These are phyloP conservation scores for Barnettozyma vustinii DNA, from an alignment of 805 yeast genomes.

Conservation along the genomic window DNA sequence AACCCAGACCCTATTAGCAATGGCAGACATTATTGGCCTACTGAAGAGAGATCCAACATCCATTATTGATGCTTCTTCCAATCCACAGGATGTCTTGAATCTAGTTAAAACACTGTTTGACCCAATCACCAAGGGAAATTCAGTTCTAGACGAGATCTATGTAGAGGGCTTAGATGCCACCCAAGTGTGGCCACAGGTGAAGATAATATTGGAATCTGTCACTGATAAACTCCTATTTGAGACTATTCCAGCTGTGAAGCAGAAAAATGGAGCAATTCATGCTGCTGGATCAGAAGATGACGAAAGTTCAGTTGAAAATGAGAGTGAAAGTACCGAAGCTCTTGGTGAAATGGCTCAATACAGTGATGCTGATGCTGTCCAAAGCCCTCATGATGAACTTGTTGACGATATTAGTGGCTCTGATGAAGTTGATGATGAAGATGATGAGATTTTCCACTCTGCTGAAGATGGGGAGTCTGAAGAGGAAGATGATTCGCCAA, in stretches of 20 bases:
- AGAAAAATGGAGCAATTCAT: constrained; percentile 10
- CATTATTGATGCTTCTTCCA: background rate
- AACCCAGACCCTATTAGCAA: background rate
- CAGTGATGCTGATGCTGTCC: background rate
- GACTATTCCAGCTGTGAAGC: constrained; percentile 47
- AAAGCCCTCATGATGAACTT: constrained; percentile 16
- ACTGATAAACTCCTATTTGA: constrained; percentile 56
- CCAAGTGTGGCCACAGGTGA: constrained; percentile 92
- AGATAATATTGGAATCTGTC: constrained; percentile 75
- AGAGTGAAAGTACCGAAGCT: background rate
- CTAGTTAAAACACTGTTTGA: constrained; percentile 22
- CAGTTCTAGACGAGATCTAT: constrained; percentile 76
- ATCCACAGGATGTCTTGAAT: constrained; percentile 8
- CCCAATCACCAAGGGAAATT: constrained; percentile 23
- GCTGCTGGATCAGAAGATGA: constrained; percentile 10
- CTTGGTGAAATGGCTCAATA: background rate
- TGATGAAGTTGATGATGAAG: constrained; percentile 19
- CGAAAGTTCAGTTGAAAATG: constrained; percentile 17
- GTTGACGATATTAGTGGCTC: constrained; percentile 12
- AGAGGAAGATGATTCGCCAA: constrained; percentile 38
- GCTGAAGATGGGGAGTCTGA: constrained; percentile 25
- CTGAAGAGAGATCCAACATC: constrained; percentile 11
- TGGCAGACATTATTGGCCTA: constrained; percentile 7
- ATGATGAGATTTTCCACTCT: constrained; percentile 22
- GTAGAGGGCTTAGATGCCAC: constrained; percentile 84